These are phyloP conservation scores for Stenogyne calaminthoides DNA, from an alignment of 305 asterid genomes.

Conservation along the genomic window DNA sequence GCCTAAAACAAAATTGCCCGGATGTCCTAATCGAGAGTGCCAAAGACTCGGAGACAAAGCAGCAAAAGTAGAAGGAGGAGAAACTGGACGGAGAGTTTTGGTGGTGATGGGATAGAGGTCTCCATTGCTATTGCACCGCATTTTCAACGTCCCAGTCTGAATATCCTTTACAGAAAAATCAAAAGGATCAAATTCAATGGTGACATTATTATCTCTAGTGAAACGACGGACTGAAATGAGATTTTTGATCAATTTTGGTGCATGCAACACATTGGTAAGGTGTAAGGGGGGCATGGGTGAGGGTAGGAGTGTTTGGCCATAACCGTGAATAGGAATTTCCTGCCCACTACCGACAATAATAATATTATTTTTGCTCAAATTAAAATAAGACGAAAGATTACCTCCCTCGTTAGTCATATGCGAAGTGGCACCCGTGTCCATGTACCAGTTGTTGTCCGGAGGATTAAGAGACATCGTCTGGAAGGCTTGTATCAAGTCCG, in stretches of 20 bases:
- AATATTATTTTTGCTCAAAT: not conserved
- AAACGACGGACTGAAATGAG: not conserved
- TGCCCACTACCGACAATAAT: slow-evolving; percentile 8
- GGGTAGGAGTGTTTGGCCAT: not conserved
- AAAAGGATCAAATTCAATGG: not conserved
- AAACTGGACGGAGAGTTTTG: not conserved
- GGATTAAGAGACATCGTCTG: not conserved
- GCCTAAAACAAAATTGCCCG: not conserved
- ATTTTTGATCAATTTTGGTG: not conserved
- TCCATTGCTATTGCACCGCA: not conserved
- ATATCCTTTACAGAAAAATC: not conserved
- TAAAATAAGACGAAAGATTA: not conserved
- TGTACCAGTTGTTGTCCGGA: slow-evolving; percentile 1
- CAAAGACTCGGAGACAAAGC: not conserved
- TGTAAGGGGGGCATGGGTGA: not conserved
- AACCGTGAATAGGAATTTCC: not conserved
- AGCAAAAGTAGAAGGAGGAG: not conserved
- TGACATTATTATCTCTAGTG: not conserved
- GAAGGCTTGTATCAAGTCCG: not conserved
- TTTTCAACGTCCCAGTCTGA: not conserved
- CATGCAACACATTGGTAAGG: not conserved
- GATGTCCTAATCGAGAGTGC: not conserved
- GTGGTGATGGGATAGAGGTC: not conserved
- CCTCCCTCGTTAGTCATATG: slow-evolving; percentile 3
- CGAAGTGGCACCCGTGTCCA: not conserved